A percentile compares a stretch with the other conserved stretches of the same genome.
These are phyloP conservation scores for Aspergillus texensis DNA, from an alignment of 2,329 filamentous ascomycete species.

Conservation along the genomic window DNA sequence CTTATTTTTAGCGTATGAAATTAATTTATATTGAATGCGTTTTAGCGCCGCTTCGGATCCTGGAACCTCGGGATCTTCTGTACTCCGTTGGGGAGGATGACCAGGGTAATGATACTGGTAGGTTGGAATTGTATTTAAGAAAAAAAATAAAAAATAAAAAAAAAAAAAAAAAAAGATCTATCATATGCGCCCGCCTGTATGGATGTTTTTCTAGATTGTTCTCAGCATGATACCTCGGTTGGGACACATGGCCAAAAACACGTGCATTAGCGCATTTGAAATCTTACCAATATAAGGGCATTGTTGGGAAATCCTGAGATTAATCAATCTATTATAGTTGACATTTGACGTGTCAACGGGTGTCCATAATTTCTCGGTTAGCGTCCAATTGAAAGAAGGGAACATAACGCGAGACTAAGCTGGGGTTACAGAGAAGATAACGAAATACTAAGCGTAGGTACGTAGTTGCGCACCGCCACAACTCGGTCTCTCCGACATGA, in stretches of 20 bases:
- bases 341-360: slow-evolving; percentile 2
- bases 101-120: no score
- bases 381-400: background rate
- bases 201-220: slow-evolving; percentile 5
- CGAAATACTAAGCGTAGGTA: no score
- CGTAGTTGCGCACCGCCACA: background rate
- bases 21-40: background rate
- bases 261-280: background rate
- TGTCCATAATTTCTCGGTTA: background rate
- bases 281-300: background rate
- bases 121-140: background rate
- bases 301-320: background rate
- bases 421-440: background rate
- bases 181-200: background rate
- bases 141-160: background rate
- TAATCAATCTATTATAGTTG: background rate
- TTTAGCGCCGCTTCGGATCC: background rate
- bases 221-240: background rate
- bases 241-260: background rate
- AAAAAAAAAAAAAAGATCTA: background rate
- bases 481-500: background rate
- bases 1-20: background rate
- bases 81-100: background rate
- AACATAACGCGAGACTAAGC: background rate
- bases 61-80: background rate